A percentile compares a stretch with the other conserved stretches of the same genome.
Evolutionary conservation across 768 basidiomycete genomes (phyloP).

Genomic region (Lyophyllum atratum): DNA sequence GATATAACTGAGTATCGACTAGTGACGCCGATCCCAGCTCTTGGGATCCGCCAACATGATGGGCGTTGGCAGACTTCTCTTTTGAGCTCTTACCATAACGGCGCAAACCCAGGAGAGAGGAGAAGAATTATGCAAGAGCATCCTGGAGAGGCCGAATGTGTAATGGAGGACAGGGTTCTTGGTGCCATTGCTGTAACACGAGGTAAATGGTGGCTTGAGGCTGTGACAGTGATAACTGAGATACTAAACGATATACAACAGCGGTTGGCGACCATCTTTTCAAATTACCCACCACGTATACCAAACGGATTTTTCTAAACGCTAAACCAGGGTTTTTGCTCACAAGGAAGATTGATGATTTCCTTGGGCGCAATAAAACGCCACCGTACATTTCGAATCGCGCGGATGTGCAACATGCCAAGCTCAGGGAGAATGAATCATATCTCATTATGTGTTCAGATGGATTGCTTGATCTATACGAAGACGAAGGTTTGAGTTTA

Average conservation of each 20-base stretch:
- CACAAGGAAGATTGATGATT: slow-evolving; percentile 38
- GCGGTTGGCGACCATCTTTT: slow-evolving; percentile 57
- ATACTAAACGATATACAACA: slow-evolving; percentile 19
- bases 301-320: slow-evolving; percentile 46
- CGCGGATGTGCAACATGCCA: slow-evolving; percentile 44
- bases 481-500: slow-evolving; percentile 30
- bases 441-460: slow-evolving; percentile 54
- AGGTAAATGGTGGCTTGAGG: slow-evolving; percentile 31
- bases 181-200: slow-evolving; percentile 60
- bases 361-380: slow-evolving; percentile 46
- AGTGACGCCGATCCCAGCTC: slow-evolving; percentile 29
- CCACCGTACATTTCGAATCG: slow-evolving; percentile 54
- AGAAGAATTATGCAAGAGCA: slow-evolving; percentile 44
- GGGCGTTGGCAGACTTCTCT: slow-evolving; percentile 40
- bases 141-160: slow-evolving; percentile 45
- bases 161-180: slow-evolving; percentile 47
- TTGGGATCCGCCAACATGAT: slow-evolving; percentile 34
- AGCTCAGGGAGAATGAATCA: slow-evolving; percentile 28
- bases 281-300: slow-evolving; percentile 52
- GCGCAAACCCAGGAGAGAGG: slow-evolving; percentile 41
- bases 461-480: slow-evolving; percentile 50
- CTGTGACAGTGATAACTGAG: neutral
- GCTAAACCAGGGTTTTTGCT: slow-evolving; percentile 37
- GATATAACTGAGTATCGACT: neutral
- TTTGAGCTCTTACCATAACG: slow-evolving; percentile 54